Evolutionary conservation across 139 green algal species (phyloP).

Genomic region (Choricystis sp.): DNA sequence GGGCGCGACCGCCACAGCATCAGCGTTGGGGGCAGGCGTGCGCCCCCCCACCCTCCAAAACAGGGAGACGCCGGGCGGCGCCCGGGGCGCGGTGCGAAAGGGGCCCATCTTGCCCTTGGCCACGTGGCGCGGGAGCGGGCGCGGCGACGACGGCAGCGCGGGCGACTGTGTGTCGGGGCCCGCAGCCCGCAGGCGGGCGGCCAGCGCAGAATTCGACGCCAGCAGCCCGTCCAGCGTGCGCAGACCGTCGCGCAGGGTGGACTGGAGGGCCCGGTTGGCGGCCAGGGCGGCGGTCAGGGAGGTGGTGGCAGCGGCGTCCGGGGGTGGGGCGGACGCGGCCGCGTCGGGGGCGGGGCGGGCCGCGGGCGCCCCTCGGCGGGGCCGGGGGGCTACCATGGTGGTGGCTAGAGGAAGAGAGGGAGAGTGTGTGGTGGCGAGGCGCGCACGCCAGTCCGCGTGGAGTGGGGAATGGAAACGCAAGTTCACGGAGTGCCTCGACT

Average conservation of each 20-base stretch:
- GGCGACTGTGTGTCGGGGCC: neutral
- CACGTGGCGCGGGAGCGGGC: neutral
- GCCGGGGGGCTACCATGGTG: too few relatives aligned
- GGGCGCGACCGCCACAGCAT: neutral
- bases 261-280: neutral
- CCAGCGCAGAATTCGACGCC: neutral
- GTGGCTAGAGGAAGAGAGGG: too few relatives aligned
- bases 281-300: neutral
- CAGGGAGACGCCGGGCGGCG: neutral
- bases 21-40: conserved; percentile 7
- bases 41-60: conserved; percentile 7
- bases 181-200: neutral
- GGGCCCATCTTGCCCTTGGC: neutral
- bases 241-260: neutral
- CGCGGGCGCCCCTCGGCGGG: too few relatives aligned
- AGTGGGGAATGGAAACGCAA: too few relatives aligned
- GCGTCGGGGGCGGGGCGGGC: too few relatives aligned
- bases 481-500: too few relatives aligned
- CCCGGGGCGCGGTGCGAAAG: neutral
- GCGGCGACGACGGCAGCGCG: neutral
- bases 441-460: too few relatives aligned
- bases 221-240: neutral
- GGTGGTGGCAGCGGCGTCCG: neutral
- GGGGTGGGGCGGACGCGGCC: too few relatives aligned
- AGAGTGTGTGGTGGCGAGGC: too few relatives aligned